These are phyloP conservation scores for Aspergillus alliaceus DNA, from an alignment of 2,329 filamentous ascomycete genomes.

Conservation along the genomic window DNA sequence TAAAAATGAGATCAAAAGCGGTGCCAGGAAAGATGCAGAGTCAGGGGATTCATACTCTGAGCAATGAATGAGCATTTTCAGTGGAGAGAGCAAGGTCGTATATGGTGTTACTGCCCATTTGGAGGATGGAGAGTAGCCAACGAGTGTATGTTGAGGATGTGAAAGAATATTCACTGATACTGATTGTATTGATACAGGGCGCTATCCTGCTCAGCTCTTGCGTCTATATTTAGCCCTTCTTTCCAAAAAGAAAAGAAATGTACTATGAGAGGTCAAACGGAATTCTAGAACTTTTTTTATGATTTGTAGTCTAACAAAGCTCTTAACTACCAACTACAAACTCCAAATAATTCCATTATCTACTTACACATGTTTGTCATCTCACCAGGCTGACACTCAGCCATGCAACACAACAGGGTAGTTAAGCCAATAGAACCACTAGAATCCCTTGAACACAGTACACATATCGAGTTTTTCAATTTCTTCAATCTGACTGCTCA, in stretches of 20 bases:
- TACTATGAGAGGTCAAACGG: too few relatives aligned
- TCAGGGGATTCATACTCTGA: not conserved
- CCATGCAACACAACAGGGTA: not conserved
- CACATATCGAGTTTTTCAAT: too few relatives aligned
- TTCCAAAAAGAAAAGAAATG: too few relatives aligned
- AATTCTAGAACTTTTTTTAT: too few relatives aligned
- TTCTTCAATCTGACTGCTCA: too few relatives aligned
- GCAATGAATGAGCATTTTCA: not conserved
- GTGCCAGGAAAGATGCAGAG: not conserved
- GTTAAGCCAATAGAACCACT: not conserved
- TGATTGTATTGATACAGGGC: too few relatives aligned
- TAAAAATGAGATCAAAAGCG: not conserved
- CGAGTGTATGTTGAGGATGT: not conserved
- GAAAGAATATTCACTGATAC: not conserved
- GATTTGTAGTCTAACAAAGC: too few relatives aligned
- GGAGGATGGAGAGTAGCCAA: not conserved
- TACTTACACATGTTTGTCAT: not conserved
- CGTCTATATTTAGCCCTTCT: too few relatives aligned
- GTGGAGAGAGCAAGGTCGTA: not conserved
- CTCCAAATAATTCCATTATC: not conserved
- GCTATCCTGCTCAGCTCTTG: too few relatives aligned
- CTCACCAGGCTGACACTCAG: not conserved
- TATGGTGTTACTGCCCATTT: not conserved
- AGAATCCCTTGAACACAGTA: not conserved
- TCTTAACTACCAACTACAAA: too few relatives aligned